These are phyloP conservation scores for Phytophthora boehmeriae DNA, from an alignment of 352 stramenopile genomes.

Conservation along the genomic window DNA sequence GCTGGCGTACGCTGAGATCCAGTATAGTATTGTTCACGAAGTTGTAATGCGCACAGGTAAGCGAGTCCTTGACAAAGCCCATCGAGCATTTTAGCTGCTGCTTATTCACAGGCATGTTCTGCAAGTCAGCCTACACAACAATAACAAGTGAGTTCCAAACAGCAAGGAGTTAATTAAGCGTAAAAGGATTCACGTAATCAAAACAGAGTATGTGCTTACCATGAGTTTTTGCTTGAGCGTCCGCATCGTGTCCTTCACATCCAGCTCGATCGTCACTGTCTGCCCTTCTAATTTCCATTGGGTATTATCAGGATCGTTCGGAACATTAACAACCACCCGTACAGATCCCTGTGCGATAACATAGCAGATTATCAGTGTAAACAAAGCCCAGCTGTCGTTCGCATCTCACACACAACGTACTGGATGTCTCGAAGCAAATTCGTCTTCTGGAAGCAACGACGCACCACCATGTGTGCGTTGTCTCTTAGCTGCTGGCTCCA, in stretches of 20 bases:
- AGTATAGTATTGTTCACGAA: slow-evolving; percentile 76
- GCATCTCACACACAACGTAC: slow-evolving; percentile 39
- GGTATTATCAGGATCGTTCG: slow-evolving; percentile 88
- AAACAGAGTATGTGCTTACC: slow-evolving; percentile 32
- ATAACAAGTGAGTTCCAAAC: background rate
- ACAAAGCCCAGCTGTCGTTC: background rate
- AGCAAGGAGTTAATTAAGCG: too few species aligned
- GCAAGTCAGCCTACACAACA: slow-evolving; percentile 62
- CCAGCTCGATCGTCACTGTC: slow-evolving; percentile 87
- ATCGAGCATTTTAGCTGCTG: slow-evolving; percentile 93
- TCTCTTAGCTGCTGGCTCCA: slow-evolving; percentile 70
- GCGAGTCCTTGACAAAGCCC: slow-evolving; percentile 93
- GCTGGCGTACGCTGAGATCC: slow-evolving; percentile 83
- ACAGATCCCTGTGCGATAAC: slow-evolving; percentile 55
- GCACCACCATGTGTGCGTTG: slow-evolving; percentile 67
- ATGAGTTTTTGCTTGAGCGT: slow-evolving; percentile 92
- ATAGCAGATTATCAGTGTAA: slow-evolving; percentile 14
- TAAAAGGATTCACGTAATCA: too few species aligned
- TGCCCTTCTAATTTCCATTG: slow-evolving; percentile 95
- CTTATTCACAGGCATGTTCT: slow-evolving; percentile 95
- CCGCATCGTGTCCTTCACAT: slow-evolving; percentile 91
- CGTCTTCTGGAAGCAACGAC: slow-evolving; percentile 75
- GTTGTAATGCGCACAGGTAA: slow-evolving; percentile 87
- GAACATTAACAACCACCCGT: slow-evolving; percentile 77
- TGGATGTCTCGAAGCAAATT: slow-evolving; percentile 78